A percentile compares a stretch with the other conserved stretches of the same genome.
phyloP scores from a whole-genome alignment of 192 early-diverging fungal species.

The Coemansia sp. region DNA sequence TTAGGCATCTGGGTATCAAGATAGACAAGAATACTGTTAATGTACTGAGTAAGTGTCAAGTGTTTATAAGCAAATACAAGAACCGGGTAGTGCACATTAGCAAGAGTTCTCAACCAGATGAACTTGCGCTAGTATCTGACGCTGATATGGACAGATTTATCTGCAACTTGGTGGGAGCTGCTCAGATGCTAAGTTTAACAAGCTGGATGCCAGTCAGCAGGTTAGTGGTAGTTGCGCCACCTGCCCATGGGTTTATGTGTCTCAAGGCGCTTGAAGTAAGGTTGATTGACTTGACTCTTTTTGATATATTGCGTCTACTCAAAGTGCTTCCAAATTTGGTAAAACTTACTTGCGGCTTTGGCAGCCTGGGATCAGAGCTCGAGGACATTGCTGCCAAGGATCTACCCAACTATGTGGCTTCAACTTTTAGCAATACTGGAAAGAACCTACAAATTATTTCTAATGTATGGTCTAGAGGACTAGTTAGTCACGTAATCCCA shows the following conservation, averaged over 20 bases:
- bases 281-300: not conserved
- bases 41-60: constrained; percentile 54
- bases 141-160: constrained; percentile 93
- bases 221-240: not conserved
- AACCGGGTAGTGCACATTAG: constrained; percentile 79
- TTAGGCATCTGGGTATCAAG: too few species aligned
- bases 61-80: constrained; percentile 72
- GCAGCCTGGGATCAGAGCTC: too few species aligned
- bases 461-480: too few species aligned
- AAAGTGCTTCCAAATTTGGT: not conserved
- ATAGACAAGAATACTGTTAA: too few species aligned
- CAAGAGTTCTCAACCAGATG: constrained; percentile 87
- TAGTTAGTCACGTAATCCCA: too few species aligned
- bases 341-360: not conserved
- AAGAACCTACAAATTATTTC: too few species aligned
- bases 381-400: too few species aligned
- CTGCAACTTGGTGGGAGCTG: constrained; percentile 52
- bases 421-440: too few species aligned
- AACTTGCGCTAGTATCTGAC: constrained; percentile 80
- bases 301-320: not conserved
- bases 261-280: not conserved
- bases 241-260: not conserved
- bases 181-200: not conserved
- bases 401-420: too few species aligned
- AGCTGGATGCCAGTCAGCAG: not conserved